These are phyloP conservation scores for Coccinonectria pachysandricola DNA, from an alignment of 2,329 filamentous ascomycete genomes.

Conservation along the genomic window DNA sequence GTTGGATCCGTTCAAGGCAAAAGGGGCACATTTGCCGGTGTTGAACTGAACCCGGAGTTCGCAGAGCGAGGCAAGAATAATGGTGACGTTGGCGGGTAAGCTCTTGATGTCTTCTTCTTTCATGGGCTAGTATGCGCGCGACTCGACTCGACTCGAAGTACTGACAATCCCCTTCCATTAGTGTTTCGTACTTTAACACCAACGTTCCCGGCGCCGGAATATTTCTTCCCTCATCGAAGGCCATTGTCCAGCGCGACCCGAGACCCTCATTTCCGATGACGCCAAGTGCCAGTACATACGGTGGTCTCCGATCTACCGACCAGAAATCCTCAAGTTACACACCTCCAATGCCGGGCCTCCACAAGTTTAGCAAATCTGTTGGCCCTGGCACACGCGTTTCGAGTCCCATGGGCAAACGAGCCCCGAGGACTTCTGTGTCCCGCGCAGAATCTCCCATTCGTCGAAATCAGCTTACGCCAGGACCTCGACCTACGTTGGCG, in stretches of 20 bases:
- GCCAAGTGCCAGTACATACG: constrained; percentile 54
- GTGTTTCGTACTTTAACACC: constrained; percentile 72
- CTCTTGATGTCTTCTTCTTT: no score
- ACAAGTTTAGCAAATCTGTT: constrained; percentile 82
- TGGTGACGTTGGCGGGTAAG: constrained; percentile 89
- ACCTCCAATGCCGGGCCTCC: constrained; percentile 53
- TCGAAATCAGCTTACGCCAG: constrained; percentile 54
- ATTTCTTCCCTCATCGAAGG: constrained; percentile 80
- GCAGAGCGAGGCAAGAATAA: constrained; percentile 84
- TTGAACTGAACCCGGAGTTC: constrained; percentile 77
- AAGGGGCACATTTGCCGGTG: constrained; percentile 82
- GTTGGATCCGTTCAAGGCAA: constrained; percentile 80
- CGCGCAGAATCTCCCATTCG: constrained; percentile 80
- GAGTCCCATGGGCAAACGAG: constrained; percentile 61
- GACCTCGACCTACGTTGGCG: constrained; percentile 43
- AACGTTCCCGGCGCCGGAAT: constrained; percentile 74
- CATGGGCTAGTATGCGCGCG: no score
- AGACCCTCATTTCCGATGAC: constrained; percentile 51
- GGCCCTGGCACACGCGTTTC: constrained; percentile 58
- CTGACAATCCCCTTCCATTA: constrained; percentile 22
- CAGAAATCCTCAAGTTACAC: constrained; percentile 53
- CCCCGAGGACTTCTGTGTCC: constrained; percentile 63
- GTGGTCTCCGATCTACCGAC: constrained; percentile 40
- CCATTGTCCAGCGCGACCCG: constrained; percentile 57
- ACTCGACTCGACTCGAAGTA: no score